These are phyloP conservation scores for Chalciporus sp. DNA, from an alignment of 1,284 basidiomycete genomes.

Conservation along the genomic window DNA sequence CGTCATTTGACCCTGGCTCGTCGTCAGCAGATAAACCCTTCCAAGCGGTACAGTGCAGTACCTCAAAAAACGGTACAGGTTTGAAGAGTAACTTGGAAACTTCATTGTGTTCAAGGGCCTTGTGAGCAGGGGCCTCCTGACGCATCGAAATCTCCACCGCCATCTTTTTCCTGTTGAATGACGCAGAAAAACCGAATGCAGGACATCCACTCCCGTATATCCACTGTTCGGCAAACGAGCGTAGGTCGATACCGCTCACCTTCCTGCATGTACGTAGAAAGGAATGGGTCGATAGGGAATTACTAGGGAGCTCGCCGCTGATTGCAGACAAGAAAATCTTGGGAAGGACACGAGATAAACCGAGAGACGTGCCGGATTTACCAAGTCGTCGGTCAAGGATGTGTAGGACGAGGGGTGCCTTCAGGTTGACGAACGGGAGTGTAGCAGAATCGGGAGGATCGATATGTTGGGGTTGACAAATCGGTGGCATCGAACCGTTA, in stretches of 20 bases:
- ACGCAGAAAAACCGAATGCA: constrained; percentile 85
- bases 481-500: constrained; percentile 87
- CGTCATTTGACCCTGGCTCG: constrained; percentile 87
- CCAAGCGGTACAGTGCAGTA: constrained; percentile 28
- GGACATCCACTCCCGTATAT: constrained; percentile 98
- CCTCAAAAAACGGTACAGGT: constrained; percentile 88
- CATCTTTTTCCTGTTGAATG: constrained; percentile 98
- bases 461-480: constrained; percentile 85
- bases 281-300: constrained; percentile 85
- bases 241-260: constrained; percentile 88
- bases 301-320: constrained; percentile 87
- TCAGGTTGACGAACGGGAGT: constrained; percentile 91
- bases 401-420: constrained; percentile 93
- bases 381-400: constrained; percentile 93
- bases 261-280: constrained; percentile 95
- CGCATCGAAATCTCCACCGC: constrained; percentile 94
- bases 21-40: constrained; percentile 9
- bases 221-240: constrained; percentile 96
- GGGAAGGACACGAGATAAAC: constrained; percentile 92
- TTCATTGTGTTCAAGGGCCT: constrained; percentile 68
- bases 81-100: constrained; percentile 71
- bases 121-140: constrained; percentile 82
- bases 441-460: constrained; percentile 82
- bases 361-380: constrained; percentile 94
- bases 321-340: constrained; percentile 95